These are phyloP conservation scores for Populus hybrid DNA, from an alignment of 441 rosid genomes.

Conservation along the genomic window DNA sequence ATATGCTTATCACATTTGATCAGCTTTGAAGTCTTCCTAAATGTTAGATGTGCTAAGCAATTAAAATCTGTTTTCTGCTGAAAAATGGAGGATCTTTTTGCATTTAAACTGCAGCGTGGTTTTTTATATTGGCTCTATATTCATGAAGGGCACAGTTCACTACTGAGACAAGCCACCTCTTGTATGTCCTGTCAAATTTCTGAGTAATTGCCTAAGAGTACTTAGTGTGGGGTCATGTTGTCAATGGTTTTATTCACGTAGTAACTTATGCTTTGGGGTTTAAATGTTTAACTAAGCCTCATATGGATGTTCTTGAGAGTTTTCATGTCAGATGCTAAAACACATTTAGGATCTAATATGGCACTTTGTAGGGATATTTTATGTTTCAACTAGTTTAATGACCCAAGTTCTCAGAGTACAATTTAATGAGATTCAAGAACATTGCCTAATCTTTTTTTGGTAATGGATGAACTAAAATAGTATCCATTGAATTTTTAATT, in stretches of 20 bases:
- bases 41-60: neutral
- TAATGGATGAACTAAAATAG: neutral
- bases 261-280: neutral
- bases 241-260: neutral
- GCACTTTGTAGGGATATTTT: no score
- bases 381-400: no score
- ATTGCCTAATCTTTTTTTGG: neutral
- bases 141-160: neutral
- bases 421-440: neutral
- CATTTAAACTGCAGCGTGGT: neutral
- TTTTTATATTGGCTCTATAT: neutral
- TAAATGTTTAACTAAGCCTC: no score
- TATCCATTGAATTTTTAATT: constrained; percentile 1
- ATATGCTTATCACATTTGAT: constrained; percentile 6
- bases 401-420: no score
- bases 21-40: neutral
- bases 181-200: neutral
- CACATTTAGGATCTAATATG: no score
- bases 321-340: no score
- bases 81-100: neutral
- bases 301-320: no score
- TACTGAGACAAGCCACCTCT: constrained; percentile 1
- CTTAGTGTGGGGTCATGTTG: neutral
- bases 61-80: neutral
- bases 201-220: constrained; percentile 3